These are phyloP conservation scores for Berberis thunbergii DNA, from an alignment of 164 flowering plant species.

Conservation along the genomic window DNA sequence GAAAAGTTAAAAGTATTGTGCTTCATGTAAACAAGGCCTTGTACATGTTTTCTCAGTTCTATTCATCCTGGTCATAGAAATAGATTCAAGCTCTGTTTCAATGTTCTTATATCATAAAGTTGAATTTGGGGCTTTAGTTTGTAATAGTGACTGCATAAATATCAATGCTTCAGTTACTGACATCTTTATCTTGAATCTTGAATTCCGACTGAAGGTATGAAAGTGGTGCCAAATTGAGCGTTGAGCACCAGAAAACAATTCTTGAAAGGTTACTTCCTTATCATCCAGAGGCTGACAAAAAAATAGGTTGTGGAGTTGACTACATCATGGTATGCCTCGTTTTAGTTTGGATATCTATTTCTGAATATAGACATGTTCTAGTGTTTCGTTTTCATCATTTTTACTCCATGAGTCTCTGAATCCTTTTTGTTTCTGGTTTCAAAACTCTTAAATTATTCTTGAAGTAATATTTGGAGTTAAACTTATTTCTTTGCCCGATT, in stretches of 20 bases:
- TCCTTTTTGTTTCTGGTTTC: not conserved
- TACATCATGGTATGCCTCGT: constrained; percentile 52
- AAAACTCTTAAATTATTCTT: not conserved
- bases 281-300: constrained; percentile 75
- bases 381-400: not conserved
- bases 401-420: not conserved
- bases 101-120: too few relatives aligned
- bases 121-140: too few relatives aligned
- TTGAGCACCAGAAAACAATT: constrained; percentile 68
- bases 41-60: too few relatives aligned
- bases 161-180: not conserved
- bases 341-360: not conserved
- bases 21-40: too few relatives aligned
- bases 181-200: not conserved
- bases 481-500: too few relatives aligned
- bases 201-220: constrained; percentile 45
- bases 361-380: not conserved
- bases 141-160: too few relatives aligned
- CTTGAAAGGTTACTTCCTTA: constrained; percentile 70
- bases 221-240: constrained; percentile 60
- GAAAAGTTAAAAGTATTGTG: too few relatives aligned
- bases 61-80: too few relatives aligned
- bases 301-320: constrained; percentile 84
- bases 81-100: too few relatives aligned
- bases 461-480: not conserved